These are phyloP conservation scores for Elongisporangium senticosum DNA, from an alignment of 352 stramenopile species.

Conservation along the genomic window DNA sequence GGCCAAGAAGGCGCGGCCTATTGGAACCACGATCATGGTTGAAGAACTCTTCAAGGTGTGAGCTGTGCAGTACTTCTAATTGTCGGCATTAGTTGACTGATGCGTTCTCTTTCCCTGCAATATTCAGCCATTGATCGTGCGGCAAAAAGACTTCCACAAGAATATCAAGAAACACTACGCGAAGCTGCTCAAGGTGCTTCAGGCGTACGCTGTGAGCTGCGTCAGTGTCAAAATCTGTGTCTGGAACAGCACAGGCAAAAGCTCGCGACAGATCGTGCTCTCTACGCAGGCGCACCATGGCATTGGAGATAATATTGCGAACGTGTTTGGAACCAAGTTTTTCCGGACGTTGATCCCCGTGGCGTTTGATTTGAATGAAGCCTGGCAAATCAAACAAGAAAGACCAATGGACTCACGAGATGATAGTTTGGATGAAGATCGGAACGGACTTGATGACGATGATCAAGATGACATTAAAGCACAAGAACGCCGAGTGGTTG, in stretches of 20 bases:
- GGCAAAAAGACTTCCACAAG: slow-evolving; percentile 90
- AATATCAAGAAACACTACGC: slow-evolving; percentile 92
- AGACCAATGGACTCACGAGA: slow-evolving; percentile 5
- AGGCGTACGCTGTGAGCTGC: slow-evolving; percentile 70
- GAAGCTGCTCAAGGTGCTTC: slow-evolving; percentile 90
- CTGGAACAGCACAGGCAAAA: slow-evolving; percentile 49
- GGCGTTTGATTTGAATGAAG: slow-evolving; percentile 52
- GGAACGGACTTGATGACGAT: slow-evolving; percentile 13
- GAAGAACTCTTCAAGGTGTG: slow-evolving; percentile 87
- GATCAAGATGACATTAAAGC: slow-evolving; percentile 14
- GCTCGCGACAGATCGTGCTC: slow-evolving; percentile 44
- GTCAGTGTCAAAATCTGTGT: slow-evolving; percentile 53
- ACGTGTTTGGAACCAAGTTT: slow-evolving; percentile 92
- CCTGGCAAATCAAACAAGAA: slow-evolving; percentile 12
- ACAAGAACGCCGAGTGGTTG: slow-evolving; percentile 38
- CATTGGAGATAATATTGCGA: slow-evolving; percentile 83
- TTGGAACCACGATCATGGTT: slow-evolving; percentile 93
- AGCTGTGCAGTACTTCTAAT: background rate
- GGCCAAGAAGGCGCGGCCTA: slow-evolving; percentile 52
- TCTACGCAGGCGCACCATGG: slow-evolving; percentile 59
- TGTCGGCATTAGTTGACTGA: no score
- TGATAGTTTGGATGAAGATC: slow-evolving; percentile 13
- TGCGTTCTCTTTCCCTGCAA: background rate
- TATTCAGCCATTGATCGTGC: slow-evolving; percentile 82
- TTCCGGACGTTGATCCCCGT: slow-evolving; percentile 69